Evolutionary conservation across 2,329 filamentous ascomycete species (phyloP).

Genomic region (Aspergillus texensis): DNA sequence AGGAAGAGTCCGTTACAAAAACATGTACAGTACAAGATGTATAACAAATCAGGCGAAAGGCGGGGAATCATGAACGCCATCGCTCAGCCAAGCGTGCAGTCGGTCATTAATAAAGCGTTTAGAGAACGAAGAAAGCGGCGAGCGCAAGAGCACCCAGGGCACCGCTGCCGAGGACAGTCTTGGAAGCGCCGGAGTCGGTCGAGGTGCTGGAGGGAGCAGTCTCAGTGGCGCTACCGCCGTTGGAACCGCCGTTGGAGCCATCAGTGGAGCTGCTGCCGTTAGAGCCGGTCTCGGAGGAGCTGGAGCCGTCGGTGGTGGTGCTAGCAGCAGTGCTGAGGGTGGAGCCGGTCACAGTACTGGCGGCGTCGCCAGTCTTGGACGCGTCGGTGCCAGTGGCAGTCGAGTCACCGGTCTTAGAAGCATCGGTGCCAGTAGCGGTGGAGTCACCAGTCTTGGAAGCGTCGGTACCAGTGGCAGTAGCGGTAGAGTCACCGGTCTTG

Average conservation of each 20-base stretch:
- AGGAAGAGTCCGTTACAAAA: conserved; percentile 9
- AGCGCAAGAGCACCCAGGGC: conserved; percentile 45
- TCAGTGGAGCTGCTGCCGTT: conserved; percentile 18
- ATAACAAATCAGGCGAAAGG: conserved; percentile 8
- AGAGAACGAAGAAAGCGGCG: conserved; percentile 46
- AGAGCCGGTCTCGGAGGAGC: conserved; percentile 20
- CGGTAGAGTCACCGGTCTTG: conserved; percentile 18
- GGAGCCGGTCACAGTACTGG: conserved; percentile 9
- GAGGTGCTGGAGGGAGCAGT: conserved; percentile 18
- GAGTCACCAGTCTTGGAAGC: conserved; percentile 9
- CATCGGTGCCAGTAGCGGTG: conserved; percentile 23
- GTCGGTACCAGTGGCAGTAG: conserved; percentile 6
- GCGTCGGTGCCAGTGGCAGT: conserved; percentile 7
- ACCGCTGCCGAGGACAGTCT: conserved; percentile 34
- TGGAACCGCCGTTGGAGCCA: conserved; percentile 17
- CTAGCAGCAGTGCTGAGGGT: conserved; percentile 11
- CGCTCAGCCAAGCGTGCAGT: conserved; percentile 6
- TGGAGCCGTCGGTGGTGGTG: conserved; percentile 14
- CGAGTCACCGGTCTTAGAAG: conserved; percentile 17
- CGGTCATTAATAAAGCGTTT: conserved; percentile 20
- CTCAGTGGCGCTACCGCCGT: conserved; percentile 2
- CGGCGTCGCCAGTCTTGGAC: background rate
- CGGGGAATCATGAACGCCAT: conserved; percentile 9
- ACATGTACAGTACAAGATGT: conserved; percentile 19
- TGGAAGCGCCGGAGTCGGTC: conserved; percentile 31